Evolutionary conservation across 306 rosid genomes (phyloP).

Genomic region (barrel medic (Medicago truncatula)): DNA sequence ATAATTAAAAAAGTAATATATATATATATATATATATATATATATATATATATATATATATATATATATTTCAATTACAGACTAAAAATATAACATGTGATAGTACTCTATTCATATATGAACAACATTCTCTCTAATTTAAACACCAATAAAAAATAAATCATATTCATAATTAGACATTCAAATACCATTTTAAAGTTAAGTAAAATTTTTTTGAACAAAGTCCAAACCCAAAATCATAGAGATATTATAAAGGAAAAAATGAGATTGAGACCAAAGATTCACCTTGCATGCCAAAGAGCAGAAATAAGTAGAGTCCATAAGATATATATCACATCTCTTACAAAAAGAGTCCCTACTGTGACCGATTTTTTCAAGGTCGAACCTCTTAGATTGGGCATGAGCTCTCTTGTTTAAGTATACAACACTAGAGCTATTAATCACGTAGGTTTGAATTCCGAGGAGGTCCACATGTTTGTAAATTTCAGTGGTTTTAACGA

Average conservation of each 20-base stretch:
- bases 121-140: not conserved
- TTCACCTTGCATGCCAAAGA: not conserved
- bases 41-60: not conserved
- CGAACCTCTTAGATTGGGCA: not conserved
- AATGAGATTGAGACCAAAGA: not conserved
- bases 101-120: not conserved
- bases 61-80: not conserved
- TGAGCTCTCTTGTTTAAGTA: not conserved
- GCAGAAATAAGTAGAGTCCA: not conserved
- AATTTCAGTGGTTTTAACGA: not conserved
- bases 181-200: no score
- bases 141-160: no score
- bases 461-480: not conserved
- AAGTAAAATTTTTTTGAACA: no score
- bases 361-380: not conserved
- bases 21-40: not conserved
- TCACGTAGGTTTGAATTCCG: not conserved
- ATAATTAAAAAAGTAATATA: not conserved
- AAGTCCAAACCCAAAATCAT: no score
- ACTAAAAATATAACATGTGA: not conserved
- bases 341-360: not conserved
- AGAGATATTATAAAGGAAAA: no score
- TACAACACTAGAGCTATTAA: not conserved
- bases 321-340: not conserved
- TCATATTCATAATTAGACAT: no score